Base-by-base conservation (phyloP, 208 protist genomes). In the Leishmania major region DNA sequence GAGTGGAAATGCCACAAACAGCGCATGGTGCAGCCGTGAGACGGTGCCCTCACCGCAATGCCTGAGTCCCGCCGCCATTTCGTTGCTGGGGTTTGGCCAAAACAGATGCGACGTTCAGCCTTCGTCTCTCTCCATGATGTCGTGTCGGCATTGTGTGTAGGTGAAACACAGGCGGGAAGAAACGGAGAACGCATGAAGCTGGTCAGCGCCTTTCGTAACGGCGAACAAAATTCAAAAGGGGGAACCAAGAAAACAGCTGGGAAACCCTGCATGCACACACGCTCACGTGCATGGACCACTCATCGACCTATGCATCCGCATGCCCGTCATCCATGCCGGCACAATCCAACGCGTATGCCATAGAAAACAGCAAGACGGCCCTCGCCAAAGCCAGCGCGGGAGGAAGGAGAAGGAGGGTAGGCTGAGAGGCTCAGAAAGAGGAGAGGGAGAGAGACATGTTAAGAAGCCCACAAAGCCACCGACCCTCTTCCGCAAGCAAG, bases 171-270 rank as follows among this genome's bases (percentile, higher is more conserved):
- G 40, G 28, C 15, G 47, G 35, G 53, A 45, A 45, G 73, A 5
- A 82, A 53, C 78, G 51, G 40, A 31, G 19, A 53, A 77, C 57
- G 70, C 59, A 62, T 37, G 31, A 69, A 40, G 31, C 43, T 31
- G 31, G 62, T n/a, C 62, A 69, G 67, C 40, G 22, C 67, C 67
- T 49, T 25, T 17, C 22, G 51, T 55, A 17, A 22, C 4, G 15
- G 22, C 51, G 17, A 55, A 55, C 51, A 55, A 35, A 22, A 22
- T 31, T 2, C 15, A 31, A 25, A 70, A 70, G 64, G 25, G 67
- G 28, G 13, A 3, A 28, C 60, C 6, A 15, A 3, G 10, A 66
- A 28, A 66, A 66, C 60, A 28, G 22, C 43, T 15, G 10, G 1
- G 2, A 17, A 1, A 69, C 8, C 28, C 31, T 28, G 11, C 69